A percentile compares a stretch with the other conserved stretches of the same genome.
These are phyloP conservation scores for Penicillium riverlandense DNA, from an alignment of 495 filamentous ascomycete species.

Conservation along the genomic window DNA sequence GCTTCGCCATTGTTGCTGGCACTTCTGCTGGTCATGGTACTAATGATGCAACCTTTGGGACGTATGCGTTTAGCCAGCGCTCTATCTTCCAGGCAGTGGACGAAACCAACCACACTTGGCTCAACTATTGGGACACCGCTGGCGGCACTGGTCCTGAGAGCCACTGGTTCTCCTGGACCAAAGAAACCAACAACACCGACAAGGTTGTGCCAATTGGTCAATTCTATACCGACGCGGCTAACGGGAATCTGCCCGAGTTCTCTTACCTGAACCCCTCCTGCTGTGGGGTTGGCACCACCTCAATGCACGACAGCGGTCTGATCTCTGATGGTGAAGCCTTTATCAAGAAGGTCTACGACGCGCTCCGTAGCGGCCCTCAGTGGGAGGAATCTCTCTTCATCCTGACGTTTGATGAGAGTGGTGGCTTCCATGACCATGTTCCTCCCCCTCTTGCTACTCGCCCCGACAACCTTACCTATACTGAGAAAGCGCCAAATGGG, in stretches of 20 bases:
- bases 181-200: constrained; percentile 18
- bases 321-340: constrained; percentile 41
- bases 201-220: constrained; percentile 22
- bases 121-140: constrained; percentile 39
- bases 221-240: constrained; percentile 32
- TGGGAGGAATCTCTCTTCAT: constrained; percentile 42
- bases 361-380: constrained; percentile 36
- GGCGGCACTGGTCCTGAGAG: constrained; percentile 18
- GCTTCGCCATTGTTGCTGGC: constrained; percentile 37
- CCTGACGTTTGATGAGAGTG: constrained; percentile 44
- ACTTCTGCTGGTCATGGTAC: constrained; percentile 40
- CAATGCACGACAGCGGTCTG: constrained; percentile 41
- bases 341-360: constrained; percentile 45
- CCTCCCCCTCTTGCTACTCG: constrained; percentile 33
- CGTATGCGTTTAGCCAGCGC: constrained; percentile 30
- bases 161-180: constrained; percentile 38
- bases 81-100: constrained; percentile 43
- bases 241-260: constrained; percentile 36
- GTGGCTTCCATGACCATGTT: constrained; percentile 46
- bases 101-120: constrained; percentile 37
- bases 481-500: constrained; percentile 32
- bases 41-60: constrained; percentile 36
- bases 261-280: constrained; percentile 46
- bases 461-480: constrained; percentile 36
- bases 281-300: constrained; percentile 39